Conservation (phyloP, 2,329 filamentous ascomycete species). For the Botryotinia calthae region DNA sequence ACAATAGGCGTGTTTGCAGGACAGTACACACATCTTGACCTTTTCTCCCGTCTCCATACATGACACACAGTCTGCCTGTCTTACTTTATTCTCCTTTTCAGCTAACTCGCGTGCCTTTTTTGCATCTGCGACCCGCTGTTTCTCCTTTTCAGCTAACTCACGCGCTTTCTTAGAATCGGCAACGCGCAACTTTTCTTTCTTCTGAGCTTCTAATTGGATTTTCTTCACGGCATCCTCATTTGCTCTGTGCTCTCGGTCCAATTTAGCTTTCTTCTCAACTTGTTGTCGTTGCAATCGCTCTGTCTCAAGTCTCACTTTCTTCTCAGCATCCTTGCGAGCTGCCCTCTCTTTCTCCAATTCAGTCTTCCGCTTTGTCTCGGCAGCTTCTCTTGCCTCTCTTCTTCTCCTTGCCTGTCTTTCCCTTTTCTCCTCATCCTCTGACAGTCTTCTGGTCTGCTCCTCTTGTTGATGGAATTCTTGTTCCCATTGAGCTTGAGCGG, state of each 20-base stretch:
- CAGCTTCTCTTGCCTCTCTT: neutral
- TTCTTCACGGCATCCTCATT: slow-evolving; percentile 3
- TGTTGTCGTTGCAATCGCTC: slow-evolving; percentile 6
- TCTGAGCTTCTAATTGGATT: neutral
- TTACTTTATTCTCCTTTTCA: slow-evolving; percentile 16
- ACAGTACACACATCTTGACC: slow-evolving; percentile 22
- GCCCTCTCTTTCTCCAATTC: slow-evolving; percentile 7
- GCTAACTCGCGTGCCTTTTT: slow-evolving; percentile 8
- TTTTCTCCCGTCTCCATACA: slow-evolving; percentile 28
- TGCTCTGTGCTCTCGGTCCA: neutral
- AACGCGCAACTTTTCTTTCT: slow-evolving; percentile 3
- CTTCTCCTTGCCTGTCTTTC: neutral
- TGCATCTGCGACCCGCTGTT: slow-evolving; percentile 1
- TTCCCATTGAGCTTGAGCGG: slow-evolving; percentile 19
- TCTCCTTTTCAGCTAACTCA: slow-evolving; percentile 4
- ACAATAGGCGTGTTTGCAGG: slow-evolving; percentile 30
- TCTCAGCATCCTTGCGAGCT: slow-evolving; percentile 2
- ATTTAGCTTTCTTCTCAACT: neutral
- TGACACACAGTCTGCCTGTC: slow-evolving; percentile 26
- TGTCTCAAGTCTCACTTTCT: slow-evolving; percentile 5
- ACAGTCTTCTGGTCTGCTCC: neutral
- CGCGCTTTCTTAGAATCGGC: slow-evolving; percentile 5
- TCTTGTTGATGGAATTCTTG: slow-evolving; percentile 1
- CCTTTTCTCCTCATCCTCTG: neutral
- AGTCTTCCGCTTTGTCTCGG: slow-evolving; percentile 1